Evolutionary conservation across 2,329 filamentous ascomycete species (phyloP), one percentile per base, ranked within the genome.

Genomic region (Thermothelomyces thermophilus): DNA sequence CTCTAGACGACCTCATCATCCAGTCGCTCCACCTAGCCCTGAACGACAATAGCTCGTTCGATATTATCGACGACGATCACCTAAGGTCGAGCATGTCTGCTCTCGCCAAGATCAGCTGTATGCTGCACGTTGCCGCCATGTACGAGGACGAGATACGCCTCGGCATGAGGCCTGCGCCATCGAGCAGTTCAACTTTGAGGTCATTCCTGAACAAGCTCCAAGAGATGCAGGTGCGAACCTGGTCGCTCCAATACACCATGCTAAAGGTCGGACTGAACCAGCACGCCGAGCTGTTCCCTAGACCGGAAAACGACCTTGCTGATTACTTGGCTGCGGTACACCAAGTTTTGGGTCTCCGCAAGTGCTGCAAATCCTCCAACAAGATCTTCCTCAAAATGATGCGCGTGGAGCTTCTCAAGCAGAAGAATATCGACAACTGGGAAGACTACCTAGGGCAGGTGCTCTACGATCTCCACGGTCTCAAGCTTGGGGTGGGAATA

Each of bases 351-450:
- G 93, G 93, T 2, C 73, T 90, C 45, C 86, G 93, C 52, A 86
- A 86, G 55, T 87, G 86, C 65, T 97, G 90, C 75, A 91, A 88
- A 62, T 76, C 80, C 3, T 87, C 88, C 0, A 88, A 90, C 63
- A 91, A 93, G 63, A 80, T 88, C 16, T 93, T 98, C 68, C 75
- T 97, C 22, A 90, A 90, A 63, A 79, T 96, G 66, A 85, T 93
- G 72, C 91, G 90, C 50, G 77, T 87, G 5, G 93, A 98, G 63
- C 75, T 97, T 40, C 74, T 95, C 22, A 82, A 82, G 42, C 76
- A 91, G 59, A 80, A 83, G 56, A 80, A 86, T 44, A 79, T 90
- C 26, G 83, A 90, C 50, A 87, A 87, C 57, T 90, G 86, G 73
- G 90, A 95, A 60, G 82, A 84, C 57, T 90, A 97, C 62, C 77